These are phyloP conservation scores for Penicillium ucsense DNA, from an alignment of 495 filamentous ascomycete species.

Conservation along the genomic window DNA sequence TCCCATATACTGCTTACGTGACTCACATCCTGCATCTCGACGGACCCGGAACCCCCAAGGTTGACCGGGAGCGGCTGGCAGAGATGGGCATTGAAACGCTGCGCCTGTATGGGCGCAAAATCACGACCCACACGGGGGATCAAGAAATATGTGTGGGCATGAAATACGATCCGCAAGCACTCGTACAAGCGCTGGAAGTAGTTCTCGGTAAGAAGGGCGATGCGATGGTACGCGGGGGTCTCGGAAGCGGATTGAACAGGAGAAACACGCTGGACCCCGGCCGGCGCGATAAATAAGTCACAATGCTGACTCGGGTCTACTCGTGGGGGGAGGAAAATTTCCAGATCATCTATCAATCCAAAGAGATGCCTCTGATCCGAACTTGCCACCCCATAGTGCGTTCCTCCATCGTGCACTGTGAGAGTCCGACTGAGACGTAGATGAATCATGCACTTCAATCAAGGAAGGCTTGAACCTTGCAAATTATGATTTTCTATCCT, in stretches of 20 bases:
- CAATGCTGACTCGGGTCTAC: no score
- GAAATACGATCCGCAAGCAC: slow-evolving; percentile 66
- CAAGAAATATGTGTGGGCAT: slow-evolving; percentile 35
- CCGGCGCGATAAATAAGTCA: slow-evolving; percentile 15
- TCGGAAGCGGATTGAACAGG: slow-evolving; percentile 44
- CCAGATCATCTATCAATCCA: no score
- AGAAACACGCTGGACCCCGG: slow-evolving; percentile 55
- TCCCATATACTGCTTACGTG: slow-evolving; percentile 52
- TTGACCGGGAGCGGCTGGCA: slow-evolving; percentile 55
- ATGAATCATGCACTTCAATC: no score
- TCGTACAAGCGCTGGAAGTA: slow-evolving; percentile 67
- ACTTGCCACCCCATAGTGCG: no score
- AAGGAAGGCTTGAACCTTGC: no score
- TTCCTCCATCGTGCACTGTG: no score
- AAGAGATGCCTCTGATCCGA: no score
- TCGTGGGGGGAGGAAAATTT: no score
- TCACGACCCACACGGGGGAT: slow-evolving; percentile 22
- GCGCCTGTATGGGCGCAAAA: slow-evolving; percentile 62
- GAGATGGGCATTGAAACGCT: slow-evolving; percentile 66
- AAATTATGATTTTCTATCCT: no score
- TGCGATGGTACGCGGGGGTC: slow-evolving; percentile 31
- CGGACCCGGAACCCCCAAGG: slow-evolving; percentile 55
- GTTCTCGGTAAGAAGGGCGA: slow-evolving; percentile 64
- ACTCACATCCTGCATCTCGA: slow-evolving; percentile 81
- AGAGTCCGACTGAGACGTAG: no score